Evolutionary conservation across 768 basidiomycete genomes (phyloP).

Genomic region (Pleurotus eryngii): DNA sequence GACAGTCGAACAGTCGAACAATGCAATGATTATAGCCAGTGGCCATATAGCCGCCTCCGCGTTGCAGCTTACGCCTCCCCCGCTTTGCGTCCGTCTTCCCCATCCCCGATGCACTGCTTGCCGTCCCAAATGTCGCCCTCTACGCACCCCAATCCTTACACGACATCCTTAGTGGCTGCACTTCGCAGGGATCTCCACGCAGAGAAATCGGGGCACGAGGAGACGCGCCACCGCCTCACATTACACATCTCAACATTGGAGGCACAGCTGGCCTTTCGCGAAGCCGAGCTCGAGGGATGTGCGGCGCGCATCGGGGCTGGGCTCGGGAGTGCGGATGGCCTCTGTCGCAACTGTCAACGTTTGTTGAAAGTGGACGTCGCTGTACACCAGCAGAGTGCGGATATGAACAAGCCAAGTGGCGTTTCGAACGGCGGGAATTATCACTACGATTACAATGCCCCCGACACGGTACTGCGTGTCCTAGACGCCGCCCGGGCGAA

Average conservation of each 20-base stretch:
- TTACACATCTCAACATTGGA: conserved; percentile 41
- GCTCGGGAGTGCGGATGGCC: neutral
- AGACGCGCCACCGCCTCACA: conserved; percentile 37
- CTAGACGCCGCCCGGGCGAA: conserved; percentile 4
- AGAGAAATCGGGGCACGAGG: conserved; percentile 40
- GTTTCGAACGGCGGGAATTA: no score
- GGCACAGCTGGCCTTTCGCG: conserved; percentile 54
- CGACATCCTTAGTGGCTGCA: conserved; percentile 38
- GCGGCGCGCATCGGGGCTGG: conserved; percentile 10
- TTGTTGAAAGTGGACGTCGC: neutral
- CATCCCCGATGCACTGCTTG: conserved; percentile 11
- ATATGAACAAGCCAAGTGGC: neutral
- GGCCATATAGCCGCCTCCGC: conserved; percentile 42
- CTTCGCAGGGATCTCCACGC: conserved; percentile 40
- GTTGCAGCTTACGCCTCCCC: conserved; percentile 24
- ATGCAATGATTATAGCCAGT: conserved; percentile 39
- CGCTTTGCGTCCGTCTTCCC: conserved; percentile 8
- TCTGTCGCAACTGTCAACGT: neutral
- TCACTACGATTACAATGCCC: neutral
- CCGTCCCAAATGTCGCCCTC: conserved; percentile 1
- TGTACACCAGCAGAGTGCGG: neutral
- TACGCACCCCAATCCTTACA: conserved; percentile 24
- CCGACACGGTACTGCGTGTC: neutral
- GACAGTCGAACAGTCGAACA: conserved; percentile 36
- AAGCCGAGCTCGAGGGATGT: conserved; percentile 47